A percentile compares a stretch with the other conserved stretches of the same genome.
These are phyloP conservation scores for Boechera divaricarpa DNA, from an alignment of 345 rosid species.

Conservation along the genomic window DNA sequence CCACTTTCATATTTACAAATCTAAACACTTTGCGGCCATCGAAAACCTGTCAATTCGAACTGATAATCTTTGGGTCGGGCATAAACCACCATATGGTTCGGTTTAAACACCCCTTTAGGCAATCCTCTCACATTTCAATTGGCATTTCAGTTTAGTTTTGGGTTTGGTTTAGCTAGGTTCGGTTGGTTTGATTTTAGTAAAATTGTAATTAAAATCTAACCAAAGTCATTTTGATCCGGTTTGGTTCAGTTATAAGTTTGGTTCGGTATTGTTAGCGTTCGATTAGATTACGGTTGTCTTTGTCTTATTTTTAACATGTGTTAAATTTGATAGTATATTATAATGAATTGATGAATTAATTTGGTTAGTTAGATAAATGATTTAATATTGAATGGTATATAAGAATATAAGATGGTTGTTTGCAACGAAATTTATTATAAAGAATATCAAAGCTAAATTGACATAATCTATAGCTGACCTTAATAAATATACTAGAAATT, in stretches of 20 bases:
- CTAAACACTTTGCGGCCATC: constrained; percentile 33
- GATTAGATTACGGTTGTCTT: background rate
- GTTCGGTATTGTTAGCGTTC: background rate
- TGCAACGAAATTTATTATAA: background rate
- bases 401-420: background rate
- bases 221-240: background rate
- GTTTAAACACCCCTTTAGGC: background rate
- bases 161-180: background rate
- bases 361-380: background rate
- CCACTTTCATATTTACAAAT: constrained; percentile 26
- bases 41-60: background rate
- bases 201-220: background rate
- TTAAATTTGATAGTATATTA: background rate
- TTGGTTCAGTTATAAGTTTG: background rate
- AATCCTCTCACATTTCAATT: constrained; percentile 25
- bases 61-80: background rate
- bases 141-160: background rate
- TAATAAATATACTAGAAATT: background rate
- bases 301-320: background rate
- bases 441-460: background rate
- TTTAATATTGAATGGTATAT: background rate
- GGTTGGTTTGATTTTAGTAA: background rate
- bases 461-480: background rate
- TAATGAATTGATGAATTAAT: background rate
- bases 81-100: background rate